phyloP scores from a whole-genome alignment of 192 early-diverging fungal genomes.

The Coemansia sp. region DNA sequence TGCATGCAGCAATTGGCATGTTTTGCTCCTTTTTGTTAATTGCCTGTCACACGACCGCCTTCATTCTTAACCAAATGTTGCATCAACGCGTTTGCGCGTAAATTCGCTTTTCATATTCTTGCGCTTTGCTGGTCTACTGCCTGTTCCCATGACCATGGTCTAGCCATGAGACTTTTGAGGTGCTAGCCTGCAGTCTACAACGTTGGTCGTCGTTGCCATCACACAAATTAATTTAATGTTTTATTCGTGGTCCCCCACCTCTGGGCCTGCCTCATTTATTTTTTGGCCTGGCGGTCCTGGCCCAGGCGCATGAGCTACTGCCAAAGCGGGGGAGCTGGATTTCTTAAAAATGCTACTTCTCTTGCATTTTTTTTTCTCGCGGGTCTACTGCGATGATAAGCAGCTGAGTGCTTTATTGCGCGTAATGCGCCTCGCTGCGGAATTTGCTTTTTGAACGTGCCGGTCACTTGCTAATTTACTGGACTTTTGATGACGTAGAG shows the following conservation, averaged over 20 bases:
- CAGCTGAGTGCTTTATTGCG: not conserved
- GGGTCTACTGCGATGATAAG: conserved; percentile 3
- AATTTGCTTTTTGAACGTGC: conserved; percentile 36
- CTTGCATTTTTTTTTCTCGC: conserved; percentile 1
- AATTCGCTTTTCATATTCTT: not conserved
- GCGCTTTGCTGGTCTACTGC: not conserved
- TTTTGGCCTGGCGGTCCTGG: not conserved
- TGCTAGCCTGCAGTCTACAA: not conserved
- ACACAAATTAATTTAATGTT: conserved; percentile 2
- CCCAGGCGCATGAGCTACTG: not conserved
- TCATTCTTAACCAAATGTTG: not conserved
- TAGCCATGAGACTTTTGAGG: not conserved
- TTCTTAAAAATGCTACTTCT: conserved; percentile 3
- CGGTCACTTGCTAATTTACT: conserved; percentile 52
- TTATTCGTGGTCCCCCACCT: not conserved
- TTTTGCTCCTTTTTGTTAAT: not conserved
- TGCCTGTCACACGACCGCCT: not conserved
- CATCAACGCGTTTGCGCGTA: not conserved
- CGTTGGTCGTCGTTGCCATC: not conserved
- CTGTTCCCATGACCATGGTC: not conserved
- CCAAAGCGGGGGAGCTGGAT: not conserved
- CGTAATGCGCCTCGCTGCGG: conserved; percentile 1
- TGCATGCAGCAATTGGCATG: not conserved
- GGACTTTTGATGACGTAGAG: conserved; percentile 57
- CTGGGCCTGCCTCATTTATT: not conserved